Evolutionary conservation across 2,329 filamentous ascomycete genomes (phyloP), one percentile per base, ranked within the genome.

Genomic region (Amylocarpus encephaloides): DNA sequence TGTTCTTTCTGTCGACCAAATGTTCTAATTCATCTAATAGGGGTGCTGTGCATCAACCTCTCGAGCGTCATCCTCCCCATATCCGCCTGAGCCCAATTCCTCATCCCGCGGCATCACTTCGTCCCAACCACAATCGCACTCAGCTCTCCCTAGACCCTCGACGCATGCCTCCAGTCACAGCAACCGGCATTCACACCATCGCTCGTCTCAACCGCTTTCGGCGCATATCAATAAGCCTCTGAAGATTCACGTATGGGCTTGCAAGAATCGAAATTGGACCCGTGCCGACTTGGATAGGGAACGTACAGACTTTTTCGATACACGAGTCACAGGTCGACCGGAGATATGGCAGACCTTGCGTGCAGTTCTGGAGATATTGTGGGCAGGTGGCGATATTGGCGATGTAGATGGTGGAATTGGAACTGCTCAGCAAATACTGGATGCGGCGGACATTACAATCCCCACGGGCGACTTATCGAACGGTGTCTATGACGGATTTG

Each of bases 271-370:
- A 16, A 68, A 71, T 13, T 94, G 87, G 87, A 90, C 86, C 1
- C 80, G 78, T n/a, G 64, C 70, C 13, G 73, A 84, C 47, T 73
- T 95, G 2, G 79, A 82, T 51, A 75, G 75, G 30, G 88, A 95
- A 69, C 79, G 92, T 43, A 71, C 71, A 43, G 89, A 89, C 54
- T 96, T 94, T 73, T 97, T 95, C 68, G 90, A 96, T 54, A 96
- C 91, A 1, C 75, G 89, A 42, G 88, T 94, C 13, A 86, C 85
- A 0, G 89, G 89, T 2, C 77, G 81, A 3, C 63, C 76, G 4
- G 88, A 95, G 67, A 78, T 93, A 22, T 97, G 92, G 92, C 80
- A 80, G 59, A 84, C 87, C 0, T 68, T 96, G 12, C 77, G 77
- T 41, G 72, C 81, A 1, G 85, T 83, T 0, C 74, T 89, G 15